phyloP scores from a whole-genome alignment of 805 yeast genomes.

The Yarrowia deformans region DNA sequence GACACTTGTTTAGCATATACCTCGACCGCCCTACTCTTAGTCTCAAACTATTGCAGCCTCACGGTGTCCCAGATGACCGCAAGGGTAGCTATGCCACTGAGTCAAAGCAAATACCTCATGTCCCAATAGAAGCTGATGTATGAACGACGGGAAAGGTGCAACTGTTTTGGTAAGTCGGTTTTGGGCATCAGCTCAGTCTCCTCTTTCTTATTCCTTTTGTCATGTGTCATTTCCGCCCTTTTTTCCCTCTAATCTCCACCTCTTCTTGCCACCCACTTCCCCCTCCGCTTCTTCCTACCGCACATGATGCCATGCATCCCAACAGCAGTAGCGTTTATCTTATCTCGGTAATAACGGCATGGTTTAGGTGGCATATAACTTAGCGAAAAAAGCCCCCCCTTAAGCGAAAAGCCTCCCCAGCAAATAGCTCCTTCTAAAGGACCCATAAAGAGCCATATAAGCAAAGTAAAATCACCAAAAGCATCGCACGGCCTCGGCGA shows the following conservation, averaged over 20 bases:
- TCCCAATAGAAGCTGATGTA: not conserved
- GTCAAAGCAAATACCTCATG: conserved; percentile 23
- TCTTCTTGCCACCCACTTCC: not conserved
- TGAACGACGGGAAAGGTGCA: not conserved
- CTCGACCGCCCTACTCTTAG: not conserved
- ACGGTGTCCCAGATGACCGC: not conserved
- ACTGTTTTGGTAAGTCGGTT: too few species aligned
- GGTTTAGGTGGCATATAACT: conserved; percentile 33
- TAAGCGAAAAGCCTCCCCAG: not conserved
- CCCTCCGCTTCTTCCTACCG: not conserved
- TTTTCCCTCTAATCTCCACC: not conserved
- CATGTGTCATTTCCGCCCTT: not conserved
- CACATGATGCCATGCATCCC: conserved; percentile 22
- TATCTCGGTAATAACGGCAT: conserved; percentile 37
- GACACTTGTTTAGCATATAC: not conserved
- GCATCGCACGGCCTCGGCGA: not conserved
- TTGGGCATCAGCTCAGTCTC: not conserved
- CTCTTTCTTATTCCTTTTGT: not conserved
- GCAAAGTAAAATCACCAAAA: not conserved
- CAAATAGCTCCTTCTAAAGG: not conserved
- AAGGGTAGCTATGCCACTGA: not conserved
- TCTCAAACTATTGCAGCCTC: not conserved
- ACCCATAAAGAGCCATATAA: too few species aligned
- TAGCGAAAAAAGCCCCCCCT: not conserved
- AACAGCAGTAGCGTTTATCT: conserved; percentile 22